Evolutionary conservation across 2,329 filamentous ascomycete species (phyloP).

Genomic region (Emergomyces africanus): DNA sequence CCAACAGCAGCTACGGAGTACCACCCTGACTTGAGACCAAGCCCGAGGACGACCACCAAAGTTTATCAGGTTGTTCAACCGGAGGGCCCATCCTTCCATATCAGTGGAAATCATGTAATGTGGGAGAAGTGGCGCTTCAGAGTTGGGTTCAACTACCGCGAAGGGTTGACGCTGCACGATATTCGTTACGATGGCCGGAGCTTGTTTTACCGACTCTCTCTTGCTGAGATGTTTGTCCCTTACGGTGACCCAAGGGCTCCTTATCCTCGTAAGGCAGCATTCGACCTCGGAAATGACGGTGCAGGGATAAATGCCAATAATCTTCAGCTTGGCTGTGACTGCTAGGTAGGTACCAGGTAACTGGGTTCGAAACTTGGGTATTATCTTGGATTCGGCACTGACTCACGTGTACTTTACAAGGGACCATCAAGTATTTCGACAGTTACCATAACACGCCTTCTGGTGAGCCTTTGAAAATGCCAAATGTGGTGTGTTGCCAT

Average conservation of each 20-base stretch:
- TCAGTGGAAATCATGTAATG: constrained; percentile 33
- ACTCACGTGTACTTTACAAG: constrained; percentile 36
- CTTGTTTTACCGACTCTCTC: constrained; percentile 53
- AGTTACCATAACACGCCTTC: constrained; percentile 40
- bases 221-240: constrained; percentile 58
- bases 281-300: constrained; percentile 59
- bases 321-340: constrained; percentile 41
- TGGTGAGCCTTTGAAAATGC: constrained; percentile 43
- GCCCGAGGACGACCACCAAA: constrained; percentile 33
- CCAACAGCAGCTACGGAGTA: constrained; percentile 12
- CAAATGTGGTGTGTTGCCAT: constrained; percentile 53
- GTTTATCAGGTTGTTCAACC: constrained; percentile 61
- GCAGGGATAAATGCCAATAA: constrained; percentile 57
- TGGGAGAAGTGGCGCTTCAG: constrained; percentile 61
- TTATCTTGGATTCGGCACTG: background rate
- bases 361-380: background rate
- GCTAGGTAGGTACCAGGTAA: background rate
- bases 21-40: constrained; percentile 8
- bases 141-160: constrained; percentile 44
- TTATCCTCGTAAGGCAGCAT: constrained; percentile 57
- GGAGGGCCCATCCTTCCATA: constrained; percentile 53
- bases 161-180: constrained; percentile 59
- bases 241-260: constrained; percentile 54
- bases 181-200: constrained; percentile 53
- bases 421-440: constrained; percentile 54